phyloP scores from a whole-genome alignment of 495 filamentous ascomycete genomes.

The Talaromyces liani region DNA sequence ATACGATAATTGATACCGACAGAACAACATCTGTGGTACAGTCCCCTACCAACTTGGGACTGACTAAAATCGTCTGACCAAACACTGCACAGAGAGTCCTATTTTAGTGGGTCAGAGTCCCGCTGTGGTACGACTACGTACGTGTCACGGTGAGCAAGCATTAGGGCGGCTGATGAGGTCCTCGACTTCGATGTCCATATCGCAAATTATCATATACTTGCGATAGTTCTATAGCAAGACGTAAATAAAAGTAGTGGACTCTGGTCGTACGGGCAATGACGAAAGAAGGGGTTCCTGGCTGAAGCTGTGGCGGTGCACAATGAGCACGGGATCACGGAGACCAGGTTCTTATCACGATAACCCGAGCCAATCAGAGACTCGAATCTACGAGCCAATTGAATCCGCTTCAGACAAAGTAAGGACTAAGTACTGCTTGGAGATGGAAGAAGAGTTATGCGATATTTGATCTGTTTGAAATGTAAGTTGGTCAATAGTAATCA shows the following conservation, averaged over 20 bases:
- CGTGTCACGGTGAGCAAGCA: neutral
- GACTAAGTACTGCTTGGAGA: too few species aligned
- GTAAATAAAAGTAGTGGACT: neutral
- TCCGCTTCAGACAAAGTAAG: neutral
- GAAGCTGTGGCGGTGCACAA: conserved; percentile 2
- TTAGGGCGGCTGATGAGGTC: neutral
- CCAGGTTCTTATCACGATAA: conserved; percentile 6
- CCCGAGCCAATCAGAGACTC: neutral
- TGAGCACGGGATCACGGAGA: neutral
- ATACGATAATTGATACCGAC: neutral
- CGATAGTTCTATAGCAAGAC: neutral
- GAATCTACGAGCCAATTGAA: neutral
- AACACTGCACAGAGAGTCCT: neutral
- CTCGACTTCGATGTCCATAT: neutral
- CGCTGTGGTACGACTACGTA: neutral
- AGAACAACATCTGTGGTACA: neutral
- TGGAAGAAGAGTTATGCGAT: neutral
- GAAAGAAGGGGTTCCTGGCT: neutral
- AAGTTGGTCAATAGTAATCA: neutral
- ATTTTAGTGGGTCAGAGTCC: neutral
- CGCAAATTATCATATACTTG: neutral
- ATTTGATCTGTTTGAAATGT: neutral
- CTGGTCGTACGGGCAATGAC: neutral
- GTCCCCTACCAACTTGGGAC: neutral
- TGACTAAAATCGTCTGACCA: neutral